Base-by-base conservation (phyloP, 140 eudicot genomes). In the Senecio squalidus region DNA sequence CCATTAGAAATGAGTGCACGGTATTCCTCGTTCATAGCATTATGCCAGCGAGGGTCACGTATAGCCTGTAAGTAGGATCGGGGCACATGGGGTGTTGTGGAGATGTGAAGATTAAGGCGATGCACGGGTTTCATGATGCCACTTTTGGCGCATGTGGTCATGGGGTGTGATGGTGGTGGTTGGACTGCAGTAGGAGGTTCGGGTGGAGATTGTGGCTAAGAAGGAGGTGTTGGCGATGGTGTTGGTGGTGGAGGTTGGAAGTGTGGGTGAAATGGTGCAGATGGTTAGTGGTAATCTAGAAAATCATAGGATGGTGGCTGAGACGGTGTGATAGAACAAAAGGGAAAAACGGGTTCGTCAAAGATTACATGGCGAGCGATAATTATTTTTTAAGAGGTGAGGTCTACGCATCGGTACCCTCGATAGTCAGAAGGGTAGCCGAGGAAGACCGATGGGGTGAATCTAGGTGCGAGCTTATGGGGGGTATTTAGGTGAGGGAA, bases 41-140 rank as follows among this genome's bases (percentile, higher is more conserved):
- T 5, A 7, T 11, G 39, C 39, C 39, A 33, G 39, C 39, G 0
- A 33, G n/a, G n/a, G n/a, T n/a, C n/a, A n/a, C n/a, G n/a, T n/a
- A n/a, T n/a, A n/a, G n/a, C n/a, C n/a, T n/a, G 39, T 5, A 33
- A 33, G 1, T 1, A 11, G 9, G 39, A 33, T 33, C 9, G 6
- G 9, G 39, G 39, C 1, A 33, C 9, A 33, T 1, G 9, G 2
- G 39, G 9, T 0, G 9, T 33, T 5, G 39, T 0, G 9, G 39
- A 33, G 10, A 11, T 33, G 11, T 33, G 39, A 3, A 1, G 5
- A 3, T 0, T 0, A 1, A 1, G 9, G 9, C 2, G 38, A 33
- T 1, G 0, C 9, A 1, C 1, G 1, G 9, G 1, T 33, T 2
- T 33, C 2, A 0, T n/a, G n/a, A n/a, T n/a, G n/a, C n/a, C n/a